These are phyloP conservation scores for Salix caprea DNA, from an alignment of 345 rosid species.

Conservation along the genomic window DNA sequence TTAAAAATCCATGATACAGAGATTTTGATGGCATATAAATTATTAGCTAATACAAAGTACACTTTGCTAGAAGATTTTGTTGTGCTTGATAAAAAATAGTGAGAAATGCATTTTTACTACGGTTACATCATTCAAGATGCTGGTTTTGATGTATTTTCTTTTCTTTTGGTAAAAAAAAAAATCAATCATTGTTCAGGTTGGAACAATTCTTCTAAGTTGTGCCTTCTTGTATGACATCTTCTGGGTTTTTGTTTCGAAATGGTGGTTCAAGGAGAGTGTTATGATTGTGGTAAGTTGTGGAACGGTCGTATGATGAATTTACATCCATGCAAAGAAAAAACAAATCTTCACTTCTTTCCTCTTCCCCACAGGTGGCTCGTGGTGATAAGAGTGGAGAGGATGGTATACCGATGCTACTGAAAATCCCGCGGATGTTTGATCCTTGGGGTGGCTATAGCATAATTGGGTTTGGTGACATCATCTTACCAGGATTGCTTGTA, in stretches of 20 bases:
- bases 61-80: not conserved
- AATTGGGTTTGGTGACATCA: slow-evolving; percentile 96
- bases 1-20: not conserved
- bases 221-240: slow-evolving; percentile 95
- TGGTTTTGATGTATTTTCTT: not conserved
- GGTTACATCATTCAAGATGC: not conserved
- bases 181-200: slow-evolving; percentile 55
- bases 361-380: slow-evolving; percentile 73
- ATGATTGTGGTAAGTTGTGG: slow-evolving; percentile 87
- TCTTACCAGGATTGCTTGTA: slow-evolving; percentile 88
- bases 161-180: not conserved
- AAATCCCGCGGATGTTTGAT: slow-evolving; percentile 95
- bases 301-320: not conserved
- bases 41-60: not conserved
- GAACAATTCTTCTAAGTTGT: slow-evolving; percentile 90
- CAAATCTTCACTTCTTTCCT: not conserved
- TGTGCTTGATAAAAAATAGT: not conserved
- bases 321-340: not conserved
- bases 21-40: not conserved
- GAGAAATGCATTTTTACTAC: not conserved
- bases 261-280: slow-evolving; percentile 96
- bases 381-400: slow-evolving; percentile 95
- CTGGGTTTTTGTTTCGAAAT: slow-evolving; percentile 96
- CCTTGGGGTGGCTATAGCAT: slow-evolving; percentile 99
- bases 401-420: slow-evolving; percentile 92